Evolutionary conservation across 768 basidiomycete species (phyloP), one percentile per base, ranked within the genome.

Genomic region (Boletus subcaerulescens): DNA sequence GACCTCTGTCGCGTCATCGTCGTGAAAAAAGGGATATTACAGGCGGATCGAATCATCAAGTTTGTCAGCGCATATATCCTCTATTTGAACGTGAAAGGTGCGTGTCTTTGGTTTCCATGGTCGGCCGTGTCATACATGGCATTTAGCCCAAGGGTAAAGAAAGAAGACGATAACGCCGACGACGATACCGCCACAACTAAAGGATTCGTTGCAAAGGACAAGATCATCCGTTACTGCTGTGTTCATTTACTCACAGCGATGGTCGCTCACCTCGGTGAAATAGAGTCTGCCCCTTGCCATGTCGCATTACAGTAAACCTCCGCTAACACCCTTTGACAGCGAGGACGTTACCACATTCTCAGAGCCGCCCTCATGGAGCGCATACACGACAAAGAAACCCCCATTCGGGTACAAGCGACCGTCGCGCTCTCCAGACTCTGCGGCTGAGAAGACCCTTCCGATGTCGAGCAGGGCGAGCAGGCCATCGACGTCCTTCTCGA

Each of bases 171-270:
- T 10, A 76, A 79, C 15, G 78, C 80, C 12, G 77, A 79, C 14
- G 76, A 81, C 12, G 82, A 85, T 5, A 88, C 86, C 0, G 70
- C 85, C 0, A 78, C 83, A 0, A 79, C 90, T 0, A 79, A 79
- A 54, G 94, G 93, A 4, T 92, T 93, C 69, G 62, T 75, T 17
- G 86, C 93, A 4, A 96, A 93, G 68, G 92, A 96, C 73, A 98
- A 95, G 73, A 78, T 77, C 41, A 85, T 91, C 38, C 82, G 95
- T 6, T 96, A 85, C 65, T 84, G 95, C 18, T 85, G 85, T 32
- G 76, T 91, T 3, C 86, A 89, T 50, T 73, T 85, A n/a, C 79
- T 91, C 14, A 83, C 88, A 0, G 86, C 89, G 61, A 86, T 93
- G 79, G 82, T 96, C 14, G 80, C 83, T 1, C 81, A 86, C 52